These are phyloP conservation scores for Cryptosporidium bovis DNA, from an alignment of 169 alveolate genomes.

Conservation along the genomic window DNA sequence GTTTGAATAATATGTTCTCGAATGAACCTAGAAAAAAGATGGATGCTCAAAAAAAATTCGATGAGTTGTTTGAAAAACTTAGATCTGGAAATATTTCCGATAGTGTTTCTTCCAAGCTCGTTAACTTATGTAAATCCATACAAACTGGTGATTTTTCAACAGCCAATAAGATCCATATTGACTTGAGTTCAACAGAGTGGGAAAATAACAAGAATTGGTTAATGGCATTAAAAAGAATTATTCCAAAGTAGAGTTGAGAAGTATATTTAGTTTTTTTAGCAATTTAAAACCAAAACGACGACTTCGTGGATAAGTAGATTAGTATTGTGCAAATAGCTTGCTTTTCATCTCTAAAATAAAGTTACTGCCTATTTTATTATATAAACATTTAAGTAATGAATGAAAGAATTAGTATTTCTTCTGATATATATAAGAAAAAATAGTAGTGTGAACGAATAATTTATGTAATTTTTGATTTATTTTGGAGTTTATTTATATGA, in stretches of 20 bases:
- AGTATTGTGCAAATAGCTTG: too few relatives aligned
- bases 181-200: constrained; percentile 85
- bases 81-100: constrained; percentile 81
- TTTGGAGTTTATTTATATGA: constrained; percentile 19
- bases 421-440: neutral
- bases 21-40: constrained; percentile 63
- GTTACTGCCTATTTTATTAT: neutral
- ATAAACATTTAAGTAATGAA: neutral
- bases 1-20: constrained; percentile 13
- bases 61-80: constrained; percentile 81
- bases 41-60: constrained; percentile 76
- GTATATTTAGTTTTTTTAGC: too few relatives aligned
- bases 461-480: neutral
- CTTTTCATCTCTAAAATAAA: neutral
- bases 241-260: constrained; percentile 26
- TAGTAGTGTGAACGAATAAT: neutral
- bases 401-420: neutral
- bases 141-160: constrained; percentile 81
- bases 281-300: too few relatives aligned
- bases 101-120: constrained; percentile 80
- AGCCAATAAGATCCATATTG: constrained; percentile 82
- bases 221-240: constrained; percentile 72
- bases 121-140: constrained; percentile 80
- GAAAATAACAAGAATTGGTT: constrained; percentile 85
- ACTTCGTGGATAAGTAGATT: too few relatives aligned